Evolutionary conservation across 2,329 filamentous ascomycete genomes (phyloP), one percentile per base, ranked within the genome.

Genomic region (Penicillium verrucosum): DNA sequence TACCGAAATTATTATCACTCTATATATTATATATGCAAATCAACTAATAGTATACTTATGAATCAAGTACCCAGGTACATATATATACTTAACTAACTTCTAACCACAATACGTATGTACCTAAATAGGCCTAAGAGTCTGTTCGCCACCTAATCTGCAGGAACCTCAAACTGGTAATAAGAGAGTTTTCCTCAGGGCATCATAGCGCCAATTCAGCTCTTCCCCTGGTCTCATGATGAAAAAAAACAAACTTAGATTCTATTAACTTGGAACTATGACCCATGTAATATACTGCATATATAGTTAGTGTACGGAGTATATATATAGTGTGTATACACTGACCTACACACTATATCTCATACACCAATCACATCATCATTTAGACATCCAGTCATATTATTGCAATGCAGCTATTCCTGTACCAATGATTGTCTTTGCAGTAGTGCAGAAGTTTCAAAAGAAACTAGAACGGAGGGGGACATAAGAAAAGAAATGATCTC

Each of bases 81-180:
- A 21, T 21, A 21, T 41, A 21, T 14, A 32, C 29, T 30, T 12
- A 30, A 30, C 29, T 12, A 12, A 30, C 29, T 12, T 5, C 1
- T 30, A 30, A 12, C 29, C 11, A 32, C 12, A 11, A 10, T 14
- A 32, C 30, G 6, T 2, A 12, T 12, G 21, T 16, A 27, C 16
- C 23, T 43, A 43, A 43, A n/a, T 27, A 27, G 21, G 23, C 14
- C 29, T 30, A 12, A 25, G 40, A 42, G 40, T 42, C 21, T 9
- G 40, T 56, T 63, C 27, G 40, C 11, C 48, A 30, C 48, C 40
- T 40, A 11, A 37, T 25, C 57, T 65, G 63, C 63, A 65, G 63
- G 63, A 58, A 60, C 60, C 64, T 63, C 57, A 55, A 65, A 65
- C 25, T 43, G 64, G 64, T 45, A 65, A 61, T 43, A 47, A 55